phyloP scores from a whole-genome alignment of 2,329 filamentous ascomycete genomes.

The Pyrenophora graminea region DNA sequence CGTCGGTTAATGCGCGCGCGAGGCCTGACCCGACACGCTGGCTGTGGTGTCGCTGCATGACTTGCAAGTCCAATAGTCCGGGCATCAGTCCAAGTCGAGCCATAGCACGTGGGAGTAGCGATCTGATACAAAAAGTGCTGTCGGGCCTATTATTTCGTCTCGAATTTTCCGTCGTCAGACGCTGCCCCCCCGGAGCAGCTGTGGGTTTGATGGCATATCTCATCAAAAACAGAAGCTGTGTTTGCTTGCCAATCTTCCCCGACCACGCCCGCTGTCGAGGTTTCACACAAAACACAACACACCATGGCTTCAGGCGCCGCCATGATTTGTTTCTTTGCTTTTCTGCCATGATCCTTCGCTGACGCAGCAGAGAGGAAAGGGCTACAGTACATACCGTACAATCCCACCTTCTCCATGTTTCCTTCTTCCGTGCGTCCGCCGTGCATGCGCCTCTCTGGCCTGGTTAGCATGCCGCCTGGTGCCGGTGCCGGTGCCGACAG shows the following conservation, averaged over 20 bases:
- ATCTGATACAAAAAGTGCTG: conserved; percentile 23
- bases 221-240: too few relatives aligned
- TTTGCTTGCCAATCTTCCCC: background rate
- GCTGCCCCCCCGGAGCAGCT: background rate
- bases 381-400: too few relatives aligned
- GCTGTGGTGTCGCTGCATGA: conserved; percentile 38
- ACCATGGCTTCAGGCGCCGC: too few relatives aligned
- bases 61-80: conserved; percentile 30
- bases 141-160: conserved; percentile 13
- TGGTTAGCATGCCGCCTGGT: background rate
- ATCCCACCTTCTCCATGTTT: conserved; percentile 7
- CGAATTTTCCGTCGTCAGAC: conserved; percentile 5
- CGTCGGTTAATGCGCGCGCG: conserved; percentile 25
- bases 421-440: background rate
- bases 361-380: background rate
- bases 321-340: background rate
- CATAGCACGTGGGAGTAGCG: conserved; percentile 33
- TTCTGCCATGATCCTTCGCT: background rate
- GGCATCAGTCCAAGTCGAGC: conserved; percentile 21
- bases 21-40: conserved; percentile 35
- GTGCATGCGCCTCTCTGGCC: background rate
- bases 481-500: conserved; percentile 8
- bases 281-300: background rate
- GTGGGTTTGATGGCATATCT: too few relatives aligned
- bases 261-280: background rate